phyloP scores from a whole-genome alignment of 345 rosid genomes.

The Acer campestre region DNA sequence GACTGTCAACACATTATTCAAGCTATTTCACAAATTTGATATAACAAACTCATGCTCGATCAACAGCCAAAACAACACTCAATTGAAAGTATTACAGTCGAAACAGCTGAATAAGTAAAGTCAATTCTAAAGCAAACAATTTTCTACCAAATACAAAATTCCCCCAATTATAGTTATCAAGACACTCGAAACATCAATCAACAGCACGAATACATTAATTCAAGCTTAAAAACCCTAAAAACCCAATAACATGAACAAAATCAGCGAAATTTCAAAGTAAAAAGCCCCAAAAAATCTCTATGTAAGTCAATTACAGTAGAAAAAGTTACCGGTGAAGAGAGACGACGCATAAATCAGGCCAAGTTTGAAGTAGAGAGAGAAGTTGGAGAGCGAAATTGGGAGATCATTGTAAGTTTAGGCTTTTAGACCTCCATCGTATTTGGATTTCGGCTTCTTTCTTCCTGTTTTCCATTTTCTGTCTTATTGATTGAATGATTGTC shows the following conservation, averaged over 20 bases:
- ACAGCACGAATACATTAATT: background rate
- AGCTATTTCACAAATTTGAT: too few relatives aligned
- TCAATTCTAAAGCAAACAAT: background rate
- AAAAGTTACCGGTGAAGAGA: slow-evolving; percentile 38
- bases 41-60: too few relatives aligned
- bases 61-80: slow-evolving; percentile 22
- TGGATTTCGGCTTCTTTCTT: too few relatives aligned
- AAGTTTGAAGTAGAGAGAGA: slow-evolving; percentile 36
- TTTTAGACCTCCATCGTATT: too few relatives aligned
- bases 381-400: slow-evolving; percentile 23
- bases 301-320: background rate
- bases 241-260: slow-evolving; percentile 4
- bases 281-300: background rate
- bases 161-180: background rate
- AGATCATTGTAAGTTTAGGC: too few relatives aligned
- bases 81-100: too few relatives aligned
- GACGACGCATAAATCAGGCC: slow-evolving; percentile 48
- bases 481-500: too few relatives aligned
- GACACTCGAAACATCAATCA: slow-evolving; percentile 7
- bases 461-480: too few relatives aligned
- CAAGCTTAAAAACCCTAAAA: background rate
- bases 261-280: background rate
- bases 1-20: too few relatives aligned
- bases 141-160: background rate
- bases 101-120: too few relatives aligned